Evolutionary conservation across 2,329 filamentous ascomycete species (phyloP).

Genomic region (Nigrospora sphaerica): DNA sequence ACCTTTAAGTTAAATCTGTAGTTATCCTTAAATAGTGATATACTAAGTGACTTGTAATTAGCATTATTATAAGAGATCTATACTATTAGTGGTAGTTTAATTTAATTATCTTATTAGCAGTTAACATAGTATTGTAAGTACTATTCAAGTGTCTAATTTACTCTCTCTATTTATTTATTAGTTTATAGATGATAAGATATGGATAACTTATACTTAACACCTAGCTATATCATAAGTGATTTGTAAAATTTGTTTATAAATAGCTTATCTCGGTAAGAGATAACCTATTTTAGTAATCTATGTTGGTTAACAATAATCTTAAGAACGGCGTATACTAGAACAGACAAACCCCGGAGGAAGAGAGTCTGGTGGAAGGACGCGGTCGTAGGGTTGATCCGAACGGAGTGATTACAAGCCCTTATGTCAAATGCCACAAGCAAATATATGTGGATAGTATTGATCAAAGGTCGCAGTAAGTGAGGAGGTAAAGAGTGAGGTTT

Average conservation of each 20-base stretch:
- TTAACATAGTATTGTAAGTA: slow-evolving; percentile 6
- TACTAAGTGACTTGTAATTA: slow-evolving; percentile 1
- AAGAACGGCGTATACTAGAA: neutral
- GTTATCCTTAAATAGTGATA: neutral
- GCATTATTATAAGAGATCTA: slow-evolving; percentile 5
- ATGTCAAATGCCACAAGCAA: no score
- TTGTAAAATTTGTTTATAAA: no score
- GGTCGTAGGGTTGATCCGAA: no score
- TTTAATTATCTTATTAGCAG: slow-evolving; percentile 4
- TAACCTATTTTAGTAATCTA: neutral
- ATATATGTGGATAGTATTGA: no score
- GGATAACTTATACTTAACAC: neutral
- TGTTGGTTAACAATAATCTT: neutral
- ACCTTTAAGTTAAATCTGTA: neutral
- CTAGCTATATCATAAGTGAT: neutral
- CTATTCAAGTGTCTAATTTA: slow-evolving; percentile 4
- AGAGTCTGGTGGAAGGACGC: no score
- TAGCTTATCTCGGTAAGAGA: no score
- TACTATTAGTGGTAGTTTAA: slow-evolving; percentile 3
- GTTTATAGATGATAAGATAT: slow-evolving; percentile 4
- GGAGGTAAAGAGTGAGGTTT: no score
- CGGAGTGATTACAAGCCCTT: no score
- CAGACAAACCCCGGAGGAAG: no score
- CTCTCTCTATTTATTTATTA: slow-evolving; percentile 3
- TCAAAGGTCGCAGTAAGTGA: no score